Base-by-base conservation (phyloP, 805 yeast species). In the Candida morakotiae region DNA sequence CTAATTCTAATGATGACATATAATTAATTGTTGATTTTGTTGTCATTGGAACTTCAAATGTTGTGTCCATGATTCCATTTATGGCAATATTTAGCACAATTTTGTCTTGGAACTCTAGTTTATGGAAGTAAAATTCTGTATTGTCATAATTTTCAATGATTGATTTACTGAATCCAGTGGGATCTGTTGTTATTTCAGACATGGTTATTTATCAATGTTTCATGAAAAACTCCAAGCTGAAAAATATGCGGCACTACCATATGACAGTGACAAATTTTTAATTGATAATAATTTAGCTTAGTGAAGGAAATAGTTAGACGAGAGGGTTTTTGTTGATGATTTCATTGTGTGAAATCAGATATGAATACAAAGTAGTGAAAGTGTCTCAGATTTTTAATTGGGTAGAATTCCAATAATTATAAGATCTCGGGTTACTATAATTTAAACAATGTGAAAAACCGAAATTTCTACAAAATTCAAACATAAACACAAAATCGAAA, bases 41-140 rank as follows among this genome's bases (percentile, higher is more conserved):
- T 6, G 53, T 40, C 20, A 56, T 41, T 11, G 65, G 72, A 8
- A 73, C 56, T 34, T 71, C 75, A 41, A 67, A 69, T 2, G 79
- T 72, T 14, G 75, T 59, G 53, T 76, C 79, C 50, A 69, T 59
- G n/a, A 68, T 62, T 0, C 76, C 77, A 45, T 73, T 53, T 24
- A 55, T 54, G 31, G 64, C 58, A 10, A 74, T 48, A 30, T 63
- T 62, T 22, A 74, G 24, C 2, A 73, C 52, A 30, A 57, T 48
- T 40, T 62, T 63, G 40, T 73, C 71, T 2, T 51, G 51, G 20
- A 69, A 59, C 15, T 62, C 68, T 2, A 68, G 37, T 39, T 53
- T 56, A 22, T 53, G 60, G 37, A 58, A 55, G n/a, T 37, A 38
- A 25, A 58, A 40, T 29, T 50, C 50, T 9, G 40, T 39, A 15